phyloP scores from a whole-genome alignment of 805 yeast species.

The Monosporozyma unispora region DNA sequence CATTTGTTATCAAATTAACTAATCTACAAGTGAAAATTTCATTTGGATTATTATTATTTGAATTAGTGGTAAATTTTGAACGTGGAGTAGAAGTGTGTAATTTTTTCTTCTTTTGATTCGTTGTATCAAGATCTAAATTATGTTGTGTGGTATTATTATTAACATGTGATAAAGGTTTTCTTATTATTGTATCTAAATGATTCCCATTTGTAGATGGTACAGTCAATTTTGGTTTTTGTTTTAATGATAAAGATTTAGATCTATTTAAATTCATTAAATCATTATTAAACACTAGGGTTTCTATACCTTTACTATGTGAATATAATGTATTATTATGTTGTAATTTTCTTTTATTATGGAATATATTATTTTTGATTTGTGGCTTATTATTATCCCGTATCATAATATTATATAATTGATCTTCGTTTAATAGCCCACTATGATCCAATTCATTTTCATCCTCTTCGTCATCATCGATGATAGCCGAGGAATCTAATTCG shows the following conservation, averaged over 20 bases:
- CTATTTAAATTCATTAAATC: slow-evolving; percentile 6
- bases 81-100: neutral
- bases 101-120: neutral
- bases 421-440: slow-evolving; percentile 12
- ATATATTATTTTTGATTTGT: neutral
- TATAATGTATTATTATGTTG: neutral
- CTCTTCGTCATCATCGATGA: slow-evolving; percentile 6
- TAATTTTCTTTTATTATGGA: neutral
- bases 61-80: neutral
- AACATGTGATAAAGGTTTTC: slow-evolving; percentile 6
- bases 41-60: neutral
- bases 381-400: neutral
- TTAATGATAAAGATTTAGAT: slow-evolving; percentile 9
- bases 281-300: slow-evolving; percentile 8
- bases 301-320: neutral
- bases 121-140: neutral
- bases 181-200: neutral
- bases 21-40: slow-evolving; percentile 14
- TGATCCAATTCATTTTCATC: slow-evolving; percentile 8
- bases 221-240: slow-evolving; percentile 4
- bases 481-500: slow-evolving; percentile 1
- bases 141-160: slow-evolving; percentile 5
- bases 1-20: slow-evolving; percentile 20
- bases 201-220: neutral
- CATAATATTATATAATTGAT: slow-evolving; percentile 13